Evolutionary conservation across 257 asterid genomes (phyloP), one percentile per base, ranked within the genome.

Genomic region (Capsicum baccatum): DNA sequence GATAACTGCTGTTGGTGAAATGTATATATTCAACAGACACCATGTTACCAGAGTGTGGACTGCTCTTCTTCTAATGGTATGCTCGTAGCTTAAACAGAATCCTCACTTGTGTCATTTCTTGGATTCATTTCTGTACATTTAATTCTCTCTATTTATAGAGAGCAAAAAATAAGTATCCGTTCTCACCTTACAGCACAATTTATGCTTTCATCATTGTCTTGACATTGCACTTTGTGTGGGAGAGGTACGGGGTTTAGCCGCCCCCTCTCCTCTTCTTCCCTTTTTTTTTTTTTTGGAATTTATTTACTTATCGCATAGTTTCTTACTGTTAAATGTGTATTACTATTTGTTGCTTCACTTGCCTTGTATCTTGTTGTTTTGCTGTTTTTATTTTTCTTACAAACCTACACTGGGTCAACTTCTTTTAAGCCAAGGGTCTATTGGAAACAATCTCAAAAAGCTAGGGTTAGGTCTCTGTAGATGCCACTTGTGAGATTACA

Each of bases 1-100:
- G 91, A 94, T 96, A 9, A 96, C 99, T 78, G 99, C 99, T 83
- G 91, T 94, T 79, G 99, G 99, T 81, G 99, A 96, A 88, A 96
- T 96, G 94, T 93, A 96, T 92, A 71, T 96, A 55, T 94, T 96
- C 92, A 91, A 86, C 91, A 94, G 91, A 94, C 98, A 88, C 83
- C 99, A 96, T 79, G 98, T 90, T 71, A 94, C 87, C 87, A 90
- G 90, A 84, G 98, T 96, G 84, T 96, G 99, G 99, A 93, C 94
- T 59, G 96, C 98, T 73, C 98, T 96, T 87, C 90, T 96, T 89
- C 85, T 96, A 80, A 96, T 94, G 99, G 99, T 94, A 92, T 39
- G 92, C 33, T 47, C 3, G 42, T 71, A 71, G 57, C 79, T 44
- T 71, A 2, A 71, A 71, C 57, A 5, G 2, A 15, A 71, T 47